phyloP scores from a whole-genome alignment of 371 early-diverging fungal species.

The Mucor irregularis region DNA sequence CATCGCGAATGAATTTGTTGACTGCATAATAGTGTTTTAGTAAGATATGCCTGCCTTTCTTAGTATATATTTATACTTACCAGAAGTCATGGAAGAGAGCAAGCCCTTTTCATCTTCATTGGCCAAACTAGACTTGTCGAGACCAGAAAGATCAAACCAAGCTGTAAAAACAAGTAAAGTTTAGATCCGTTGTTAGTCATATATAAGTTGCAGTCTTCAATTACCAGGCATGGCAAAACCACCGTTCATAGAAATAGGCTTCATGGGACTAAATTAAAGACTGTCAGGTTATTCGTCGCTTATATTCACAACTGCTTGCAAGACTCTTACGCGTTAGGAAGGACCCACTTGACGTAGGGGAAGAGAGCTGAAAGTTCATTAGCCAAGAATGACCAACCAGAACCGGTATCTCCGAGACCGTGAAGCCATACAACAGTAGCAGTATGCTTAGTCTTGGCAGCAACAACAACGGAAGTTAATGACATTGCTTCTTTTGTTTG shows the following conservation, averaged over 20 bases:
- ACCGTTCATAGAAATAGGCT: constrained; percentile 83
- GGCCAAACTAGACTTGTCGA: constrained; percentile 46
- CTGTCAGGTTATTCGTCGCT: too few species aligned
- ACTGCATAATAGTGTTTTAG: constrained; percentile 32
- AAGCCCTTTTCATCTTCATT: constrained; percentile 83
- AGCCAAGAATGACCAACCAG: constrained; percentile 74
- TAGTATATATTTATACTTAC: constrained; percentile 42
- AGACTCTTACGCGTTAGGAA: constrained; percentile 87
- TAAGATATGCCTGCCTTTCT: not conserved
- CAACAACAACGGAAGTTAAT: constrained; percentile 19
- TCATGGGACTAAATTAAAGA: constrained; percentile 67
- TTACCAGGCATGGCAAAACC: constrained; percentile 88
- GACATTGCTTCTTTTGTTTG: constrained; percentile 8
- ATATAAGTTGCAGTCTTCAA: constrained; percentile 21
- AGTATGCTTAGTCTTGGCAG: constrained; percentile 58
- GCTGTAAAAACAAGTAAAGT: constrained; percentile 15
- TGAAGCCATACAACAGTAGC: constrained; percentile 82
- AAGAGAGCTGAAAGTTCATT: constrained; percentile 58
- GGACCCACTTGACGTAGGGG: constrained; percentile 78
- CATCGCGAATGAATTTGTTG: constrained; percentile 70
- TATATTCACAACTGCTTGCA: too few species aligned
- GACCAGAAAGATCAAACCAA: constrained; percentile 81
- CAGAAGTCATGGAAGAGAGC: constrained; percentile 56
- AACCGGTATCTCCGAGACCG: constrained; percentile 73
- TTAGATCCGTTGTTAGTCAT: not conserved